These are phyloP conservation scores for Claviceps fusiformis DNA, from an alignment of 2,329 filamentous ascomycete species.

Conservation along the genomic window DNA sequence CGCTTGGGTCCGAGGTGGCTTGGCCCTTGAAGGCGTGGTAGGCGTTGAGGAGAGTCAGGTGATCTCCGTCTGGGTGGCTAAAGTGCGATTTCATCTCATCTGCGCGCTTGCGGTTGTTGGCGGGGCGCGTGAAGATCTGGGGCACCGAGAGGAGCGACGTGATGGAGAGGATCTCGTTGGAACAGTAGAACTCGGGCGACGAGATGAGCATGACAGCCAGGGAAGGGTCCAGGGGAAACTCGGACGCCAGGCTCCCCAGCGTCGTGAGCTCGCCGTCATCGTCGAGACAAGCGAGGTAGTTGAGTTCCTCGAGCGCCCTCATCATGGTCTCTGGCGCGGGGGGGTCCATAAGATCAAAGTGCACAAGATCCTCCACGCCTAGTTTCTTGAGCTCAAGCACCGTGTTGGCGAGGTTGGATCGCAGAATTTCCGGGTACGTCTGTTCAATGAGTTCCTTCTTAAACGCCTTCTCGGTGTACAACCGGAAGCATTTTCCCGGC, in stretches of 20 bases:
- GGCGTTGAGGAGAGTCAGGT: constrained; percentile 90
- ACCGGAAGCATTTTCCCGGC: constrained; percentile 92
- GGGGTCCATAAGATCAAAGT: constrained; percentile 98
- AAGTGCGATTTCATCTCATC: constrained; percentile 97
- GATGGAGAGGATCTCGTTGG: constrained; percentile 93
- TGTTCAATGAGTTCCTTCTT: constrained; percentile 97
- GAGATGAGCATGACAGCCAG: constrained; percentile 96
- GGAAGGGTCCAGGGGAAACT: constrained; percentile 88
- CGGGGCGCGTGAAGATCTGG: constrained; percentile 82
- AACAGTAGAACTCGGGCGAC: constrained; percentile 96
- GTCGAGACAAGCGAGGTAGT: constrained; percentile 91
- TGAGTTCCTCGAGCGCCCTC: constrained; percentile 92
- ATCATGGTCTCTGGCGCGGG: constrained; percentile 97
- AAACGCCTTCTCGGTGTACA: constrained; percentile 92
- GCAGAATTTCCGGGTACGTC: constrained; percentile 89
- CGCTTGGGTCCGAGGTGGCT: constrained; percentile 42
- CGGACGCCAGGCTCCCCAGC: constrained; percentile 76
- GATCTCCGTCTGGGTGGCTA: constrained; percentile 84
- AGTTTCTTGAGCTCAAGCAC: constrained; percentile 96
- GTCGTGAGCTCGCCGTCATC: constrained; percentile 88
- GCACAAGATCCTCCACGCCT: constrained; percentile 85
- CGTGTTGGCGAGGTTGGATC: constrained; percentile 88
- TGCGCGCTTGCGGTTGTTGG: constrained; percentile 71
- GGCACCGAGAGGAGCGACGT: constrained; percentile 89
- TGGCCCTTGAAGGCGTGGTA: constrained; percentile 91